These are phyloP conservation scores for Pestalotiopsis sp. DNA, from an alignment of 2,329 filamentous ascomycete genomes.

Conservation along the genomic window DNA sequence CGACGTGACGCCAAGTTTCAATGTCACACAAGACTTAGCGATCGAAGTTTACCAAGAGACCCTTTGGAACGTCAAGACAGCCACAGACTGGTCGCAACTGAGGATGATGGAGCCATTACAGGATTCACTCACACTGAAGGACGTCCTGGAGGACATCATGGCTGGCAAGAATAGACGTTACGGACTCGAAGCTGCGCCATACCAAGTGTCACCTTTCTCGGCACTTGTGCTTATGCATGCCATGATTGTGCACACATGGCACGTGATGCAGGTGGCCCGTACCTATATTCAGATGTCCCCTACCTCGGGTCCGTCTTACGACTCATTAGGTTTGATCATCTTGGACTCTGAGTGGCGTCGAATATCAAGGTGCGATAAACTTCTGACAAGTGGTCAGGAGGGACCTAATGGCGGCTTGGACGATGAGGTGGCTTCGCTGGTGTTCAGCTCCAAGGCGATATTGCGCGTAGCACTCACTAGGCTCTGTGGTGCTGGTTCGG, in stretches of 20 bases:
- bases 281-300: neutral
- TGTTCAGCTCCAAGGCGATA: neutral
- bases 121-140: neutral
- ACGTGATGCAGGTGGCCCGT: neutral
- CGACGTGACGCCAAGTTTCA: neutral
- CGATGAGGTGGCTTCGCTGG: neutral
- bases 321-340: neutral
- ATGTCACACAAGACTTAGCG: neutral
- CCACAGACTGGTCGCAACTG: neutral
- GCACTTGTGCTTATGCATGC: slow-evolving; percentile 2
- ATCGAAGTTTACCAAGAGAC: neutral
- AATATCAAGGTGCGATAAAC: neutral
- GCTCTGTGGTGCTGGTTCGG: neutral
- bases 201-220: neutral
- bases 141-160: neutral
- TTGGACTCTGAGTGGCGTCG: neutral
- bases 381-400: neutral
- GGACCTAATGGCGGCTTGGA: neutral
- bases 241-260: neutral
- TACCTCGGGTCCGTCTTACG: neutral
- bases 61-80: neutral
- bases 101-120: neutral
- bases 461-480: neutral
- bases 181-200: neutral
- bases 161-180: neutral